Conservation (phyloP, 2,329 filamentous ascomycete species). For the Cercospora sp. region DNA sequence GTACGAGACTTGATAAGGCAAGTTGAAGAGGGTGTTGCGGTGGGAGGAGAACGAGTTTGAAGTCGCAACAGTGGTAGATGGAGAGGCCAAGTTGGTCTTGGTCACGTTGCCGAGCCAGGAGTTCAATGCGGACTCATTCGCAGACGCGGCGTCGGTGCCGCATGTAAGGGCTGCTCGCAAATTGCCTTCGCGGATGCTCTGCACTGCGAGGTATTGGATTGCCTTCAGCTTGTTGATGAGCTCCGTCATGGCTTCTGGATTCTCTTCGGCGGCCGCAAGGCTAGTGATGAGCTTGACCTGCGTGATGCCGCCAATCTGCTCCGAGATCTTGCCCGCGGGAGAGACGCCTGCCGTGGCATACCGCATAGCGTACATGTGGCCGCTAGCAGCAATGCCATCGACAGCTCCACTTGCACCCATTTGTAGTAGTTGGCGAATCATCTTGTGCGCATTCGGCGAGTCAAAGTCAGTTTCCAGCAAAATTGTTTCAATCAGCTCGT, state of each 20-base stretch:
- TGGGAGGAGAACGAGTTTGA: constrained; percentile 33
- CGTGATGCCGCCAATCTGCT: constrained; percentile 86
- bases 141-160: constrained; percentile 67
- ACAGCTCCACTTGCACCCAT: constrained; percentile 85
- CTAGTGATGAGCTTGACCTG: constrained; percentile 83
- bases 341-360: constrained; percentile 81
- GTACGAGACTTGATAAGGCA: constrained; percentile 98
- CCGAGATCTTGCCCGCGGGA: constrained; percentile 67
- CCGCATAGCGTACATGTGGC: constrained; percentile 81
- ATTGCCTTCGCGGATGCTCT: constrained; percentile 54
- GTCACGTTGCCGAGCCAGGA: constrained; percentile 60
- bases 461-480: constrained; percentile 89
- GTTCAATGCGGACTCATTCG: constrained; percentile 70
- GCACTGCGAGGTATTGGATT: constrained; percentile 77
- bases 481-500: constrained; percentile 76
- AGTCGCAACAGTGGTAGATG: constrained; percentile 18
- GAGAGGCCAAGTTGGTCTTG: constrained; percentile 17
- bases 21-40: constrained; percentile 79
- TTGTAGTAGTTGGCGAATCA: constrained; percentile 83
- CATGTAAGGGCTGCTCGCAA: constrained; percentile 85
- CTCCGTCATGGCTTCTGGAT: constrained; percentile 66
- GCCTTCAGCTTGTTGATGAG: constrained; percentile 69
- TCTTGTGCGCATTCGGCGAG: constrained; percentile 73
- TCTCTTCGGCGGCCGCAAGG: constrained; percentile 72
- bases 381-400: constrained; percentile 86